These are phyloP conservation scores for Citeromyces siamensis DNA, from an alignment of 1,139 yeast genomes.

Conservation along the genomic window DNA sequence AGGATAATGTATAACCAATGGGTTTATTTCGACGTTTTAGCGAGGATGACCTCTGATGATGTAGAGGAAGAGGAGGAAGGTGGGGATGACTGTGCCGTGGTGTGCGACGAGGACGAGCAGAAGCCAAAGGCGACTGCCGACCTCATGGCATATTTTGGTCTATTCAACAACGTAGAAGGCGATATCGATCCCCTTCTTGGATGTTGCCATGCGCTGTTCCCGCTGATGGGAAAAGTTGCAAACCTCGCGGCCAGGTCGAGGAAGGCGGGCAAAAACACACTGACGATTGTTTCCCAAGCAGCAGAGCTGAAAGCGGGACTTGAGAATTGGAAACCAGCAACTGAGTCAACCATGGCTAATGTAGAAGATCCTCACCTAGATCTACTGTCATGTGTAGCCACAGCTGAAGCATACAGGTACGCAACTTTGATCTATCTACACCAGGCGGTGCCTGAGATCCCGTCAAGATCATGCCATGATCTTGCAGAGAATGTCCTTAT, in stretches of 20 bases:
- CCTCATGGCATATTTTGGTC: constrained; percentile 17
- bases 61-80: constrained; percentile 10
- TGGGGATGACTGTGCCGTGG: constrained; percentile 11
- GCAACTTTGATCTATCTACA: constrained; percentile 47
- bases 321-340: constrained; percentile 40
- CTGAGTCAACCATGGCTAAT: constrained; percentile 19
- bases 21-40: constrained; percentile 54
- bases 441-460: constrained; percentile 61
- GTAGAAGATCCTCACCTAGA: constrained; percentile 37
- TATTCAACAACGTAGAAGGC: constrained; percentile 14
- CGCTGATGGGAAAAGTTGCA: constrained; percentile 53
- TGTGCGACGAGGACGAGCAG: neutral
- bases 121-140: constrained; percentile 2
- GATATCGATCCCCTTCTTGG: constrained; percentile 55
- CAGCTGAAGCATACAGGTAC: constrained; percentile 57
- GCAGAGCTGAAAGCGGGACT: constrained; percentile 40
- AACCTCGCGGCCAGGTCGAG: constrained; percentile 39
- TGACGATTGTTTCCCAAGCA: constrained; percentile 38
- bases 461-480: constrained; percentile 38
- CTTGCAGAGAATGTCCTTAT: constrained; percentile 49
- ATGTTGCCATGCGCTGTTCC: constrained; percentile 50
- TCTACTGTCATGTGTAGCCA: constrained; percentile 45
- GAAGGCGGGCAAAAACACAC: constrained; percentile 24
- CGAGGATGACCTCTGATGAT: constrained; percentile 46
- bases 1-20: constrained; percentile 50